phyloP scores from a whole-genome alignment of 2,329 filamentous ascomycete genomes.

The Cladosporium sp. region DNA sequence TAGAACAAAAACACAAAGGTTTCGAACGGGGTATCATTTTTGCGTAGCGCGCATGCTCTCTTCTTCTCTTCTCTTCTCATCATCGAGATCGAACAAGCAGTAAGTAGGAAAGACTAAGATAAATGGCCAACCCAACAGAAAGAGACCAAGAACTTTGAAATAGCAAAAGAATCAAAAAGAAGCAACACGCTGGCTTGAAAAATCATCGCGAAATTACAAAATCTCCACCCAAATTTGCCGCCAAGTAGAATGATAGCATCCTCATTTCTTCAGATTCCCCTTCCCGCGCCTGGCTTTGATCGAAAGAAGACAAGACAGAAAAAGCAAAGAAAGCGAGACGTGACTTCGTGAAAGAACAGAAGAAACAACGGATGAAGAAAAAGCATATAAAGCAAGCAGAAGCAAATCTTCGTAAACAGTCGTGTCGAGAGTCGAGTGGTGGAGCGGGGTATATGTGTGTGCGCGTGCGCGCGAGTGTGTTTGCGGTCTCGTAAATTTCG shows the following conservation, averaged over 20 bases:
- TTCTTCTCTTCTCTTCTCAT: too few relatives aligned
- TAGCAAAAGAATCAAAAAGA: too few relatives aligned
- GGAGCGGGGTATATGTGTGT: not conserved
- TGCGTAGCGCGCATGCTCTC: conserved; percentile 4
- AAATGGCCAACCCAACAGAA: not conserved
- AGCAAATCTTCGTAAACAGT: too few relatives aligned
- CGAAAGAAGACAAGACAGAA: not conserved
- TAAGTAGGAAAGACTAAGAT: too few relatives aligned
- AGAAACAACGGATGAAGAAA: too few relatives aligned
- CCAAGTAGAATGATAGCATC: too few relatives aligned
- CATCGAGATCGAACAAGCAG: too few relatives aligned
- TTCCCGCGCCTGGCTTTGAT: not conserved
- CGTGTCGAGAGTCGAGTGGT: not conserved
- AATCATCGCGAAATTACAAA: not conserved
- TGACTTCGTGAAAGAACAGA: not conserved
- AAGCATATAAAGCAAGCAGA: not conserved
- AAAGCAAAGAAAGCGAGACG: not conserved
- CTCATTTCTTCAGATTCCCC: not conserved
- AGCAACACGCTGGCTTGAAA: too few relatives aligned
- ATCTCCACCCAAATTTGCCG: not conserved
- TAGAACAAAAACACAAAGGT: not conserved
- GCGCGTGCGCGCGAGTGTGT: not conserved
- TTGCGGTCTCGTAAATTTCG: not conserved
- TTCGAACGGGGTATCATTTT: conserved; percentile 12
- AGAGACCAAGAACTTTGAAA: too few relatives aligned